Evolutionary conservation across 2,329 filamentous ascomycete genomes (phyloP).

Genomic region (Chaetomium globosum): DNA sequence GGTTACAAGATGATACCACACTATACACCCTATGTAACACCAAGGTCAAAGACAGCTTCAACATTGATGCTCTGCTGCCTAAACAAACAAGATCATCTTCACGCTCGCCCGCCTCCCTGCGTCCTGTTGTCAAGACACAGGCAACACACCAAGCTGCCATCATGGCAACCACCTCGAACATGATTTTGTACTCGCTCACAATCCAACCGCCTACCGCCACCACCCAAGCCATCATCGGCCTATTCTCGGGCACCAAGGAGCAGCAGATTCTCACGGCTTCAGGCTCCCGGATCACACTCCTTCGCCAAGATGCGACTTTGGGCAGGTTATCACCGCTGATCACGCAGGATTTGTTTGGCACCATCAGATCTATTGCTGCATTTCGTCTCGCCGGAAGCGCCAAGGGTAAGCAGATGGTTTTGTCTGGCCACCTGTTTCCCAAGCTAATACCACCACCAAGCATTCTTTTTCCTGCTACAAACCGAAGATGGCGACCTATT

Average conservation of each 20-base stretch:
- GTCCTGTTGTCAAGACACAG: too few relatives aligned
- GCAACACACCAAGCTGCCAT: conserved; percentile 35
- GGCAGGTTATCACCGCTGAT: conserved; percentile 84
- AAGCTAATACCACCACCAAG: conserved; percentile 56
- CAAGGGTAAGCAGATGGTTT: conserved; percentile 75
- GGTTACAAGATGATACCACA: too few relatives aligned
- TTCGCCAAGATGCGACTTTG: conserved; percentile 81
- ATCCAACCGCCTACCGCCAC: conserved; percentile 89
- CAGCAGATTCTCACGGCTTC: conserved; percentile 96
- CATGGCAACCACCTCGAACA: conserved; percentile 97
- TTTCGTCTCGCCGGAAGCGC: conserved; percentile 91
- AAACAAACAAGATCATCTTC: too few relatives aligned
- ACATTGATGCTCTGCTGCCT: too few relatives aligned
- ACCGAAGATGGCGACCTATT: conserved; percentile 96
- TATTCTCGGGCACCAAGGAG: conserved; percentile 94
- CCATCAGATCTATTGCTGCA: conserved; percentile 83
- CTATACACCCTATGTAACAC: too few relatives aligned
- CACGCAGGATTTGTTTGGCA: conserved; percentile 94
- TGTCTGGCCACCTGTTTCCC: conserved; percentile 39
- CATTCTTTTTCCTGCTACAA: conserved; percentile 96
- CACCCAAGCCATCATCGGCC: conserved; percentile 87
- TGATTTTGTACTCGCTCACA: conserved; percentile 98
- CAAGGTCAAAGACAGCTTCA: too few relatives aligned
- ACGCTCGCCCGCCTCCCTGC: too few relatives aligned
- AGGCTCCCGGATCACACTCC: conserved; percentile 83